A percentile compares a stretch with the other conserved stretches of the same genome.
These are phyloP conservation scores for Fusarium zealandicum DNA, from an alignment of 2,329 filamentous ascomycete species.

Conservation along the genomic window DNA sequence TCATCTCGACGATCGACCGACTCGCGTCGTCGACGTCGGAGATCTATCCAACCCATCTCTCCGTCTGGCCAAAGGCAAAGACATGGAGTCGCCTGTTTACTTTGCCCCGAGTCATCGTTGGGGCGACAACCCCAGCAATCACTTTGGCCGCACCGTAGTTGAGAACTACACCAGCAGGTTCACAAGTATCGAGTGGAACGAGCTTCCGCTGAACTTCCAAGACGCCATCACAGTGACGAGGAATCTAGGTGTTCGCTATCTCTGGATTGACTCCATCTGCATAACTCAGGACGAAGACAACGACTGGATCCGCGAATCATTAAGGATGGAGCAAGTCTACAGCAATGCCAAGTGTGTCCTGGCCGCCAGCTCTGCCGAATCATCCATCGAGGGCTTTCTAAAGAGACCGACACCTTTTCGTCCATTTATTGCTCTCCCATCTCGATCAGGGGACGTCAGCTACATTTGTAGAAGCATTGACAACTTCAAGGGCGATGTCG, in stretches of 20 bases:
- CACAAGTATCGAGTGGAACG: not conserved
- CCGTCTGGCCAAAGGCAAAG: not conserved
- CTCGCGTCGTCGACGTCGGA: not conserved
- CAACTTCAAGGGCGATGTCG: not conserved
- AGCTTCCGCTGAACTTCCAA: not conserved
- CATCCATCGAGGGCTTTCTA: slow-evolving; percentile 5
- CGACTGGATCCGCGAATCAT: slow-evolving; percentile 4
- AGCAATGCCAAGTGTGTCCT: slow-evolving; percentile 6
- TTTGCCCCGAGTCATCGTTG: not conserved
- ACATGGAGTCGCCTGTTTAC: not conserved
- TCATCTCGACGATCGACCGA: not conserved
- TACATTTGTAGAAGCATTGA: not conserved
- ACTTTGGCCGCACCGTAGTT: not conserved
- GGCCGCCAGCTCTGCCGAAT: slow-evolving; percentile 6
- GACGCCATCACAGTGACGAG: slow-evolving; percentile 6
- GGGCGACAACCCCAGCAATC: not conserved
- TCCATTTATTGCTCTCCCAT: not conserved
- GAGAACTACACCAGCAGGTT: not conserved
- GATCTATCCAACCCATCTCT: not conserved
- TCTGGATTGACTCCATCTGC: slow-evolving; percentile 20
- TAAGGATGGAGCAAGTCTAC: slow-evolving; percentile 3
- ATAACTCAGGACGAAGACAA: slow-evolving; percentile 11
- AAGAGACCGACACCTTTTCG: not conserved
- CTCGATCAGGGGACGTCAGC: not conserved
- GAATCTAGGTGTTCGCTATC: slow-evolving; percentile 1